These are phyloP conservation scores for Thalassiosira hispida DNA, from an alignment of 352 stramenopile species.

Conservation along the genomic window DNA sequence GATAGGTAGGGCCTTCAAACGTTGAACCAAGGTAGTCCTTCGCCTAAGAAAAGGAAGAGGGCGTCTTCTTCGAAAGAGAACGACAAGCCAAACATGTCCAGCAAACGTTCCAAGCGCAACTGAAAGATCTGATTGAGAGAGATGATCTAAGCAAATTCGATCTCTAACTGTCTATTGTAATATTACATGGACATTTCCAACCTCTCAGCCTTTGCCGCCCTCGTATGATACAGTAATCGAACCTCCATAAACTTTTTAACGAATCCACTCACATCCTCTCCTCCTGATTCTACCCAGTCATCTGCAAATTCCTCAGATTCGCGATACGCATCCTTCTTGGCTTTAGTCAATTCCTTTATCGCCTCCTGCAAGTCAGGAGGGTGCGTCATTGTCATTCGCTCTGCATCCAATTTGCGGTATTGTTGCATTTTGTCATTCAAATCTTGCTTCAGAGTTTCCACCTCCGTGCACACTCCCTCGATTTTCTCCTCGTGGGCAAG, in stretches of 20 bases:
- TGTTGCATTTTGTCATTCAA: slow-evolving; percentile 63
- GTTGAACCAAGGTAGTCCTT: too few relatives aligned
- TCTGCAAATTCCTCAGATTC: slow-evolving; percentile 74
- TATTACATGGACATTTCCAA: slow-evolving; percentile 35
- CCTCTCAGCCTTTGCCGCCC: slow-evolving; percentile 79
- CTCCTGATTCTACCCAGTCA: slow-evolving; percentile 71
- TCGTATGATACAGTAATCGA: slow-evolving; percentile 68
- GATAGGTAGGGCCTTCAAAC: too few relatives aligned
- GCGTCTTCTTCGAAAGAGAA: too few relatives aligned
- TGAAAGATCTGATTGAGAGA: too few relatives aligned
- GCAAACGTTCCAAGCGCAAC: too few relatives aligned
- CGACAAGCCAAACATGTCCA: too few relatives aligned
- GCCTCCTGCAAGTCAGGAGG: slow-evolving; percentile 53
- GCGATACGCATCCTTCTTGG: slow-evolving; percentile 74
- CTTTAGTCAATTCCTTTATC: slow-evolving; percentile 60
- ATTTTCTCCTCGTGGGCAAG: slow-evolving; percentile 60
- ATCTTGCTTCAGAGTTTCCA: slow-evolving; percentile 51
- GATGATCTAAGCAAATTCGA: too few relatives aligned
- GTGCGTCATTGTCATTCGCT: slow-evolving; percentile 57
- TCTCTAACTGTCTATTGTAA: too few relatives aligned
- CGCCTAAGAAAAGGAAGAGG: too few relatives aligned
- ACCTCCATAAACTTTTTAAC: slow-evolving; percentile 72
- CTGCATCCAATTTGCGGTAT: slow-evolving; percentile 66
- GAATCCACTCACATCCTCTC: slow-evolving; percentile 58
- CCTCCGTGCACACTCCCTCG: slow-evolving; percentile 41